Evolutionary conservation across 2,329 filamentous ascomycete species (phyloP).

Genomic region (Fusarium armeniacum): DNA sequence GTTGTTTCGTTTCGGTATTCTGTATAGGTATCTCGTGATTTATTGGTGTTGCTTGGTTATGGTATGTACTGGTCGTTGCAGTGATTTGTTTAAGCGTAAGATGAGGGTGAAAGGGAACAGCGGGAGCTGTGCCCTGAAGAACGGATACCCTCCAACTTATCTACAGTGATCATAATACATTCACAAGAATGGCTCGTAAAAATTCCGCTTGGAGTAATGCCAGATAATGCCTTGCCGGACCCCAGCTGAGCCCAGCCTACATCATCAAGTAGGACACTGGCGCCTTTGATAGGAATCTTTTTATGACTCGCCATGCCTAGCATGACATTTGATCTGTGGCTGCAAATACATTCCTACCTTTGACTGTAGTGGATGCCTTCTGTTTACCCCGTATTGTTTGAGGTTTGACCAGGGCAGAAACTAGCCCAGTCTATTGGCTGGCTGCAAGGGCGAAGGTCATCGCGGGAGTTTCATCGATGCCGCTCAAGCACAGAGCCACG

Average conservation of each 20-base stretch:
- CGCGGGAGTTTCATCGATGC: constrained; percentile 42
- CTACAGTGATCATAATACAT: constrained; percentile 29
- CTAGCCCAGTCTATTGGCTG: constrained; percentile 32
- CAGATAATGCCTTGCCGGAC: constrained; percentile 14
- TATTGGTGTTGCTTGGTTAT: constrained; percentile 6
- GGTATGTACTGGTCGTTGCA: constrained; percentile 19
- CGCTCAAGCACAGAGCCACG: constrained; percentile 37
- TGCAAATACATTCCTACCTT: not conserved
- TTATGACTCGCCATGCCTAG: constrained; percentile 13
- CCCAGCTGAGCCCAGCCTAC: constrained; percentile 29
- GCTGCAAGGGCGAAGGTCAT: constrained; percentile 36
- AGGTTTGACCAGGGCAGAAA: constrained; percentile 41
- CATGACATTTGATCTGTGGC: constrained; percentile 6
- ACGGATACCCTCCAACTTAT: constrained; percentile 40
- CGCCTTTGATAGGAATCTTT: constrained; percentile 37
- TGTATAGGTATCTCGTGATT: constrained; percentile 4
- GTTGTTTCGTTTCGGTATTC: constrained; percentile 45
- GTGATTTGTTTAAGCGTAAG: not conserved
- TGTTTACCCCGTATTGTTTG: constrained; percentile 43
- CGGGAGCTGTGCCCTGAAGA: constrained; percentile 9
- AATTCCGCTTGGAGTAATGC: constrained; percentile 8
- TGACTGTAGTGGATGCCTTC: constrained; percentile 1
- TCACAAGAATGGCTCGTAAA: constrained; percentile 37
- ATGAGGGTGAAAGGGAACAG: constrained; percentile 12
- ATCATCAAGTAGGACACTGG: constrained; percentile 5